Conservation (phyloP, 1,284 basidiomycete genomes). For the Vanrija sp. region DNA sequence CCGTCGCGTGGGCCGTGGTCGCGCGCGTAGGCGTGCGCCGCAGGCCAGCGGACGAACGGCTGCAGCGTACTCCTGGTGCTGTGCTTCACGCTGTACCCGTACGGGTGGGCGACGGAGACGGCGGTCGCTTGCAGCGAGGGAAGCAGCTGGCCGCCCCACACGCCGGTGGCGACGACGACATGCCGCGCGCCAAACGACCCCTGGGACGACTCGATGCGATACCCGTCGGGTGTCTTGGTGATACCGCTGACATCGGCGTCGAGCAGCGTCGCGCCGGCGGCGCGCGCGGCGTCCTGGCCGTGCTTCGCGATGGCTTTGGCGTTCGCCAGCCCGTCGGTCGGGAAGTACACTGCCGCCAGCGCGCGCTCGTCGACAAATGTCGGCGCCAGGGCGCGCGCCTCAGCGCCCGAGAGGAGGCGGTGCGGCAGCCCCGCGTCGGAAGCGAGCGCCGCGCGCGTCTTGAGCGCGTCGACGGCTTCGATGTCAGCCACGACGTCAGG, state of each 20-base stretch:
- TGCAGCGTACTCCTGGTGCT: not conserved
- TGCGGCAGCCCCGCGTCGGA: constrained; percentile 6
- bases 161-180: constrained; percentile 28
- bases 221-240: not conserved
- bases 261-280: constrained; percentile 42
- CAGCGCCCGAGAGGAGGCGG: constrained; percentile 5
- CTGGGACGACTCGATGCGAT: too few species aligned
- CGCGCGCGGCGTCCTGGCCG: constrained; percentile 12
- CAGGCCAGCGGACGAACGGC: constrained; percentile 29
- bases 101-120: constrained; percentile 29
- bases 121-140: constrained; percentile 5
- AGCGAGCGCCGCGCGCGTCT: constrained; percentile 7
- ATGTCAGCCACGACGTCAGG: not conserved
- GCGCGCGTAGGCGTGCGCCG: constrained; percentile 23
- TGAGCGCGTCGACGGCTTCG: not conserved
- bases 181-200: not conserved
- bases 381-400: constrained; percentile 11
- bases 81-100: constrained; percentile 13
- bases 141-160: constrained; percentile 30
- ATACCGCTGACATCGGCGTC: not conserved
- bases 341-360: constrained; percentile 8
- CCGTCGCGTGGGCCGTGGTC: constrained; percentile 31
- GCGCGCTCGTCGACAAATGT: constrained; percentile 11
- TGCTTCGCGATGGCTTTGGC: constrained; percentile 9
- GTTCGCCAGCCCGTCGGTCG: constrained; percentile 24